Evolutionary conservation across 148 eudicot genomes (phyloP).

Genomic region (Camellia lanceoleosa): DNA sequence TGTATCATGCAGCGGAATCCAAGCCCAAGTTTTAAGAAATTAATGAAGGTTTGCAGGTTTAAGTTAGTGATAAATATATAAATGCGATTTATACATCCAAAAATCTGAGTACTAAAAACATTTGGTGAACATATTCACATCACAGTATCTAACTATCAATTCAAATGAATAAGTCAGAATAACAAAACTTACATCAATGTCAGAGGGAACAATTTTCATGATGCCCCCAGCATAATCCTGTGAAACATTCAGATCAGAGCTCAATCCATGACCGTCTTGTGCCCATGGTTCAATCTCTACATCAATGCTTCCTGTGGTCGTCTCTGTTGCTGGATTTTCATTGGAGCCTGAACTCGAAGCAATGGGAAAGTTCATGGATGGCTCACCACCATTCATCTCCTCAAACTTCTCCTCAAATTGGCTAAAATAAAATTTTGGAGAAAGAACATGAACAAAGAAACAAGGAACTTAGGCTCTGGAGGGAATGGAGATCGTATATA

Average conservation of each 20-base stretch:
- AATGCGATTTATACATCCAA: not conserved
- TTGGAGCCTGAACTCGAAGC: conserved; percentile 51
- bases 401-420: conserved; percentile 99
- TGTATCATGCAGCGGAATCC: not conserved
- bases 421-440: conserved; percentile 30
- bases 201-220: conserved; percentile 82
- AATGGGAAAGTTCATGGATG: conserved; percentile 39
- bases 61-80: not conserved
- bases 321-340: conserved; percentile 35
- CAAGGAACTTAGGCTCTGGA: not conserved
- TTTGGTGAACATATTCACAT: not conserved
- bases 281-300: conserved; percentile 37
- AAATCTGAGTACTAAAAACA: not conserved
- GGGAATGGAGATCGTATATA: not conserved
- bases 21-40: not conserved
- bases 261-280: conserved; percentile 37
- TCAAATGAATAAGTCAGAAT: not conserved
- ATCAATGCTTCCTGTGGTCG: conserved; percentile 31
- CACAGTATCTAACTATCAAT: not conserved
- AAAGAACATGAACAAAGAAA: conserved; percentile 9
- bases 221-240: conserved; percentile 73
- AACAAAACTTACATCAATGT: conserved; percentile 49
- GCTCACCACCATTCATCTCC: conserved; percentile 60
- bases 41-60: not conserved
- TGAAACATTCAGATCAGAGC: conserved; percentile 47